A percentile compares a stretch with the other conserved stretches of the same genome.
These are phyloP conservation scores for Penicillium sp. DNA, from an alignment of 2,329 filamentous ascomycete genomes.

Conservation along the genomic window DNA sequence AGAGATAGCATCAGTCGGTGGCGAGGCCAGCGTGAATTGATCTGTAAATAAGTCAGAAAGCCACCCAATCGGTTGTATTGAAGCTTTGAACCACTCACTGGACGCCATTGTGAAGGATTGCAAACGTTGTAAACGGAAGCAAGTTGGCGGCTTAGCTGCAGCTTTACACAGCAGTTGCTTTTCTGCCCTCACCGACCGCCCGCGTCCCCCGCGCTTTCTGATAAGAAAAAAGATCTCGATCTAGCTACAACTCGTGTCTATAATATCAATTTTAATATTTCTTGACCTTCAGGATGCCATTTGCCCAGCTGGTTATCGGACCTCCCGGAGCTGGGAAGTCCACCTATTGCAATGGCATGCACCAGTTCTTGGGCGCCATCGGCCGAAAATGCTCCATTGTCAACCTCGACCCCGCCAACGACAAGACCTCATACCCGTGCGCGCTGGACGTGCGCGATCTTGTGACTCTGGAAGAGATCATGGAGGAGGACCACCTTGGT, in stretches of 20 bases:
- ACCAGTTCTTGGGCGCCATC: conserved; percentile 96
- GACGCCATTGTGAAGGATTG: conserved; percentile 28
- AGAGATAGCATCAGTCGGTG: conserved; percentile 85
- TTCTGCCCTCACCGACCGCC: conserved; percentile 36
- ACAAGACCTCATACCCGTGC: conserved; percentile 82
- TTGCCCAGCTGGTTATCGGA: conserved; percentile 83
- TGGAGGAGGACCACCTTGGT: conserved; percentile 85
- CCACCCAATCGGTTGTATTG: background rate
- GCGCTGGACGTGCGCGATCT: conserved; percentile 88
- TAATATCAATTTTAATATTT: background rate
- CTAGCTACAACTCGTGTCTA: background rate
- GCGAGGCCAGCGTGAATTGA: conserved; percentile 80
- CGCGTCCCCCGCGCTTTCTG: conserved; percentile 26
- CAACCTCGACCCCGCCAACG: conserved; percentile 96
- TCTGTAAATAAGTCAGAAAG: conserved; percentile 35
- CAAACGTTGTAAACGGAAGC: conserved; percentile 12
- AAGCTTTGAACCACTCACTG: conserved; percentile 31
- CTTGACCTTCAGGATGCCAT: conserved; percentile 47
- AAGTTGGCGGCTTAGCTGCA: background rate
- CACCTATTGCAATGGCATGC: conserved; percentile 98
- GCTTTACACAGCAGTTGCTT: conserved; percentile 26
- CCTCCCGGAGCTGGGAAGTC: conserved; percentile 95
- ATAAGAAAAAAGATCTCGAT: conserved; percentile 19
- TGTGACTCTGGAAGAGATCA: conserved; percentile 89
- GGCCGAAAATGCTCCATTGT: conserved; percentile 92